Conservation (phyloP, 2,329 filamentous ascomycete genomes). For the Triangularia verruculosa region DNA sequence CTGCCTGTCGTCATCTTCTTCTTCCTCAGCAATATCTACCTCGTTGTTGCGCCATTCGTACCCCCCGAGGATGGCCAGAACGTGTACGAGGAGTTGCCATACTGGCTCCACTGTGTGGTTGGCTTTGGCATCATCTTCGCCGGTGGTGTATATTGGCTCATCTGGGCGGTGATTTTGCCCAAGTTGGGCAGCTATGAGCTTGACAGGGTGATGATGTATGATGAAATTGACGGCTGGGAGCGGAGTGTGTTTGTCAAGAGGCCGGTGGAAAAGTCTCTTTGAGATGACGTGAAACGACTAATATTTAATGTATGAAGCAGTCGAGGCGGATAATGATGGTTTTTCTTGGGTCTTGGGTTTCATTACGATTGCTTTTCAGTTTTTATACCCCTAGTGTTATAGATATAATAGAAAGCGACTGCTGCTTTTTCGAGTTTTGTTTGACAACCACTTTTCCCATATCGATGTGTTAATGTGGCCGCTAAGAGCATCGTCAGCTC, state of each 20-base stretch:
- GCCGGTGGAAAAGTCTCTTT: slow-evolving; percentile 30
- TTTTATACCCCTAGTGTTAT: slow-evolving; percentile 2
- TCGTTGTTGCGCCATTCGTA: slow-evolving; percentile 58
- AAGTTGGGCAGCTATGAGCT: slow-evolving; percentile 54
- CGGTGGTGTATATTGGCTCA: slow-evolving; percentile 54
- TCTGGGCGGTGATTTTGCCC: slow-evolving; percentile 54
- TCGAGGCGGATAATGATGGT: background rate
- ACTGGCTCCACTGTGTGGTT: slow-evolving; percentile 57
- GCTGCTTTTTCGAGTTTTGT: background rate
- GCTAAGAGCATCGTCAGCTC: too few species aligned
- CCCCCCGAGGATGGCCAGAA: slow-evolving; percentile 51
- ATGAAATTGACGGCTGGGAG: slow-evolving; percentile 62
- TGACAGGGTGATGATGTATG: slow-evolving; percentile 51
- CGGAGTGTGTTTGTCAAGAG: slow-evolving; percentile 50
- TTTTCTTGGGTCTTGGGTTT: background rate
- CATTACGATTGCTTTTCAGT: background rate
- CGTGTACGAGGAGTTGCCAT: slow-evolving; percentile 53
- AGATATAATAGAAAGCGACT: background rate
- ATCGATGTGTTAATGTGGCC: too few species aligned
- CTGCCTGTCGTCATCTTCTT: slow-evolving; percentile 57
- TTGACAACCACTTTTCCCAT: too few species aligned
- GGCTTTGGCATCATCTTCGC: slow-evolving; percentile 52
- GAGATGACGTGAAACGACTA: background rate
- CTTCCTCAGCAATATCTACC: slow-evolving; percentile 58
- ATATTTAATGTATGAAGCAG: background rate